Base-by-base conservation (phyloP, 345 rosid genomes). In the Eucalyptus polyanthemos region DNA sequence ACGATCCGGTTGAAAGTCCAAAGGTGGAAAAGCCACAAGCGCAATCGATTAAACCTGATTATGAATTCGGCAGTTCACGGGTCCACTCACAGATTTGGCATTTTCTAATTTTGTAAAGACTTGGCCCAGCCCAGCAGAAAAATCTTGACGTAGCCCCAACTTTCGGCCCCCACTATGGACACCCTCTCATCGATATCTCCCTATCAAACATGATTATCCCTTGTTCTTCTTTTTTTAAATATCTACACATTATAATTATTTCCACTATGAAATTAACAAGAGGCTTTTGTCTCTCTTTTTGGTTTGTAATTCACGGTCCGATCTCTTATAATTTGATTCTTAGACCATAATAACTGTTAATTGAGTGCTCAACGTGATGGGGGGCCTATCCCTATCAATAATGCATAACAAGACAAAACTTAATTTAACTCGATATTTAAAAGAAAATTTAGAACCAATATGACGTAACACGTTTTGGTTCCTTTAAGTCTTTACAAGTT, bases 221-320 rank as follows among this genome's bases (percentile, higher is more conserved):
- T 47, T 47, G 0, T 49, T 47, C 0, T n/a, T 6, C 7, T 13
- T 7, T 14, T 14, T 65, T 29, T 14, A 14, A n/a, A 15, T 16
- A 19, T 67, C 22, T 8, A 31, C 9, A 31, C 3, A 16, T 31
- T 14, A 29, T 62, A 6, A 27, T 27, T 16, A 16, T 67, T 9
- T 67, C 7, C 40, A n/a, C 24, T 14, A 8, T 14, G 16, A 10
- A 34, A 67, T 67, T 15, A 67, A 67, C 40, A 29, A 62, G 31
- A 12, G 69, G 7, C 29, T 62, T 62, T 12, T 14, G 16, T 27
- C 69, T 29, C 15, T n/a, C 8, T 60, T 60, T 60, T 27, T 60
- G 14, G 12, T 21, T 69, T 69, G 44, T 69, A 69, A 69, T 69
- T 17, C 24, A 5, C 6, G 4, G 45, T 19, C 25, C 8, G 1